phyloP scores from a whole-genome alignment of 225 moss, liverwort and hornwort genomes.

The Rhytidiadelphus loreus region DNA sequence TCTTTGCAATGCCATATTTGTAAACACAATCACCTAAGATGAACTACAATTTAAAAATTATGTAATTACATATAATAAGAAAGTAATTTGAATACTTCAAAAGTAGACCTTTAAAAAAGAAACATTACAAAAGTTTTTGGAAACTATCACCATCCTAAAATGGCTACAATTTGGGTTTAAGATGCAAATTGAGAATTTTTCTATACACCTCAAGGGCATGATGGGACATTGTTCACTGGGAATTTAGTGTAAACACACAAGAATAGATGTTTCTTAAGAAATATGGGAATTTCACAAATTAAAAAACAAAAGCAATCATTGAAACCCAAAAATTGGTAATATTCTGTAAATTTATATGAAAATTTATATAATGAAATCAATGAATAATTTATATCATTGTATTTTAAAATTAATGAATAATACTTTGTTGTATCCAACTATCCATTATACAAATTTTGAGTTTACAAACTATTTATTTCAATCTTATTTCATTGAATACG shows the following conservation, averaged over 20 bases:
- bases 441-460: too few species aligned
- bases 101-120: neutral
- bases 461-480: too few species aligned
- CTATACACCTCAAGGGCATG: neutral
- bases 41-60: neutral
- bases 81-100: too few species aligned
- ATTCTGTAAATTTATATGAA: neutral
- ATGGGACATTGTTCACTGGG: rapidly evolving
- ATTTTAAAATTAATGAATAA: too few species aligned
- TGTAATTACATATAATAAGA: neutral
- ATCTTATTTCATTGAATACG: neutral
- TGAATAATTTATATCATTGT: too few species aligned
- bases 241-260: neutral
- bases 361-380: too few species aligned
- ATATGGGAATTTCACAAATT: neutral
- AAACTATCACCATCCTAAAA: neutral
- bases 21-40: neutral
- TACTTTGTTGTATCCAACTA: too few species aligned
- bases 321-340: neutral
- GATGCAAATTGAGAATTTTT: neutral
- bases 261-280: neutral
- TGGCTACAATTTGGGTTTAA: rapidly evolving
- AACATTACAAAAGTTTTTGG: neutral
- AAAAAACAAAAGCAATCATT: too few species aligned
- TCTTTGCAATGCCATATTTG: neutral